These are phyloP conservation scores for Cenchrus purpureus DNA, from an alignment of 176 grass and related monocot genomes.

Conservation along the genomic window DNA sequence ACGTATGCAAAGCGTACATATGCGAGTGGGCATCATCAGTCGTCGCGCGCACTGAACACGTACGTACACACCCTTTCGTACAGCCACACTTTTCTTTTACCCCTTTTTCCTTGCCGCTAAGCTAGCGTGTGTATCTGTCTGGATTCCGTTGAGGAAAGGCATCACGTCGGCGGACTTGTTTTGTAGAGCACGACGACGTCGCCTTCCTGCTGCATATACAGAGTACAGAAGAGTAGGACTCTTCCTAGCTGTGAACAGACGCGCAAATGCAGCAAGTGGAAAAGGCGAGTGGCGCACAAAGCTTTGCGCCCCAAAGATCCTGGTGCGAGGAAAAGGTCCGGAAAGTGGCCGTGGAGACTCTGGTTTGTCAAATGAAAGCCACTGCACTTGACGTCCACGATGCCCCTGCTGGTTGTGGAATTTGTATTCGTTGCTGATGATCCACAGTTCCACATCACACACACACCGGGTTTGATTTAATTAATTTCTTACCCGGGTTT, in stretches of 20 bases:
- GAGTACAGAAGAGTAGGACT: too few species aligned
- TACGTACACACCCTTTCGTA: not conserved
- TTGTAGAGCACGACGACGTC: not conserved
- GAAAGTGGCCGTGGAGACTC: not conserved
- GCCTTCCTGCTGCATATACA: not conserved
- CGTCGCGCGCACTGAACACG: not conserved
- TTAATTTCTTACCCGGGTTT: not conserved
- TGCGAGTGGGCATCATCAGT: not conserved
- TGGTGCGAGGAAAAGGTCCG: not conserved
- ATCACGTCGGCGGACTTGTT: not conserved
- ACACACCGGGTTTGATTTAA: not conserved
- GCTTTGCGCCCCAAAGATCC: not conserved
- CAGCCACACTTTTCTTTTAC: not conserved
- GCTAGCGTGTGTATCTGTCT: not conserved
- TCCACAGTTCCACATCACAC: not conserved
- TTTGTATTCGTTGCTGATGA: not conserved
- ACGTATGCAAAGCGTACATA: not conserved
- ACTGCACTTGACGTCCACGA: not conserved
- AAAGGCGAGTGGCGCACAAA: not conserved
- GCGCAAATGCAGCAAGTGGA: not conserved
- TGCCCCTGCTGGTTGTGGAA: not conserved
- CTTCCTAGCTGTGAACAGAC: slow-evolving; percentile 16
- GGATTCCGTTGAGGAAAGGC: not conserved
- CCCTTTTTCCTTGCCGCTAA: not conserved
- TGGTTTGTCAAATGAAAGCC: not conserved